A percentile compares a stretch with the other conserved stretches of the same genome.
These are phyloP conservation scores for Lasiodiplodia sp. DNA, from an alignment of 2,329 filamentous ascomycete genomes.

Conservation along the genomic window DNA sequence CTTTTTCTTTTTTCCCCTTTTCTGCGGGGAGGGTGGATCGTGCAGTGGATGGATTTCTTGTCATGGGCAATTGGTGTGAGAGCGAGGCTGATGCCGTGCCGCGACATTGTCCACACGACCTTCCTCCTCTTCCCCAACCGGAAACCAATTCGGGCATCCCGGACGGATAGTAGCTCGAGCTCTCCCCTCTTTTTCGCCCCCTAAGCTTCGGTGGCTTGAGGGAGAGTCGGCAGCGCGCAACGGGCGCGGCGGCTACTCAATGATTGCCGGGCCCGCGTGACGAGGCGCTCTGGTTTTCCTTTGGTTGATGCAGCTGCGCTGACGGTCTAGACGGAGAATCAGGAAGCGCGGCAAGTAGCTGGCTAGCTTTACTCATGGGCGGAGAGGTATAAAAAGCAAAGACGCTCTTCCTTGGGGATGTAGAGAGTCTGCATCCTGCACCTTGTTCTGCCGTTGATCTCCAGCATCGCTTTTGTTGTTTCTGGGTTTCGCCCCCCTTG, in stretches of 20 bases:
- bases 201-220: conserved; percentile 4
- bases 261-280: conserved; percentile 1
- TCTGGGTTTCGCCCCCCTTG: not conserved
- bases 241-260: not conserved
- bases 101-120: not conserved
- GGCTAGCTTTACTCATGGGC: not conserved
- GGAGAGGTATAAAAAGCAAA: not conserved
- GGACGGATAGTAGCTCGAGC: not conserved
- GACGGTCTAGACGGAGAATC: not conserved
- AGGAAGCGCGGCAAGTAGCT: not conserved
- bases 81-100: not conserved
- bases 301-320: not conserved
- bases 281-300: not conserved
- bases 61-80: not conserved
- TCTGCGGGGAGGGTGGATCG: not conserved
- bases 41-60: not conserved
- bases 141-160: conserved; percentile 19
- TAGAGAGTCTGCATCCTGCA: not conserved
- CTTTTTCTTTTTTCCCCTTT: not conserved
- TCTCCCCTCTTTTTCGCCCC: not conserved
- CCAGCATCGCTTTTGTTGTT: not conserved
- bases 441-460: not conserved
- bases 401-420: not conserved
- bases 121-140: not conserved
- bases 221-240: not conserved